Evolutionary conservation across 2,329 filamentous ascomycete species (phyloP).

Genomic region (Aurifilum marmelostoma): DNA sequence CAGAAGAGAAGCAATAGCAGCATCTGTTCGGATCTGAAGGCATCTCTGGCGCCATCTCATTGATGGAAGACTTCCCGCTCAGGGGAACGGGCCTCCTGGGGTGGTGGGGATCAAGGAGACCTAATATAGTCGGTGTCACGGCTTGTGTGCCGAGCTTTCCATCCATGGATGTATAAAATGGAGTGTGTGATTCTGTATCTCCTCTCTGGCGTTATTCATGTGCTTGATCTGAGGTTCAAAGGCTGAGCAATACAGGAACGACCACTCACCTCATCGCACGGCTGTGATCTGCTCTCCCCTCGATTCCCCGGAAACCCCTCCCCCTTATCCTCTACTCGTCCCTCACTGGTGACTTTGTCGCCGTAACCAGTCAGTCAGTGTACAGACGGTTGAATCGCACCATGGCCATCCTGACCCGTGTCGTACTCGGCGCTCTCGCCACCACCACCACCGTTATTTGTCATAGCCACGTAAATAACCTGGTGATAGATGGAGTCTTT

Average conservation of each 20-base stretch:
- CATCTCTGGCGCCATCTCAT: not conserved
- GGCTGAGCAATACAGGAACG: not conserved
- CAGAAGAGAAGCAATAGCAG: not conserved
- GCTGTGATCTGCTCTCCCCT: not conserved
- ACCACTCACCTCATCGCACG: not conserved
- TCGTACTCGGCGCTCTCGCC: constrained; percentile 10
- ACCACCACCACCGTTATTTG: constrained; percentile 13
- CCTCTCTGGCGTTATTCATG: not conserved
- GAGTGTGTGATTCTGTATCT: not conserved
- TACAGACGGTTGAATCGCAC: not conserved
- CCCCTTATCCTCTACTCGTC: too few species aligned
- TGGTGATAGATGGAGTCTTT: constrained; percentile 27
- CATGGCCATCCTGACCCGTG: constrained; percentile 7
- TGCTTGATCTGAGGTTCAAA: not conserved
- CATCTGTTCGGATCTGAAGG: not conserved
- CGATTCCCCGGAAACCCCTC: not conserved
- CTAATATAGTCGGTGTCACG: not conserved
- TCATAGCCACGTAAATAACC: constrained; percentile 27
- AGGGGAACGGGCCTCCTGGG: not conserved
- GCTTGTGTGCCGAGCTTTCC: not conserved
- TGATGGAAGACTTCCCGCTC: constrained; percentile 5
- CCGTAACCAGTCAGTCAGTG: not conserved
- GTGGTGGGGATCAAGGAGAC: not conserved
- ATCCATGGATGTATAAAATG: not conserved
- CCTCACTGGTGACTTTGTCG: too few species aligned